Percentiles rank a stretch among this genome's conserved stretches.
phyloP scores from a whole-genome alignment of 169 alveolate species.

The Cryptosporidium sp. region DNA sequence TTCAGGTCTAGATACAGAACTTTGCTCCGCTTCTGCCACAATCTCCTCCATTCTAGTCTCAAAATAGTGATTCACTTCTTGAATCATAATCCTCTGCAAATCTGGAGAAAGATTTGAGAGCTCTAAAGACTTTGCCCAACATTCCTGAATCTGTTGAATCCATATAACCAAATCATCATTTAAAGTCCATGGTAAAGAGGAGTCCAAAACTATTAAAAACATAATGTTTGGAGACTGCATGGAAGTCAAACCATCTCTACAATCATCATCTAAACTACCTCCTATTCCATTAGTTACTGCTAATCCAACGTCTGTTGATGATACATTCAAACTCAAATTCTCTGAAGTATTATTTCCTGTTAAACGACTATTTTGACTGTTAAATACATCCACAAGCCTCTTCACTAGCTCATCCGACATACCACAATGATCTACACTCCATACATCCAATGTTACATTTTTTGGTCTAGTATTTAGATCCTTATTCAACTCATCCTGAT shows the following conservation, averaged over 20 bases:
- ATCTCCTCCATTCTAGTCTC: background rate
- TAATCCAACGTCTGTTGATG: background rate
- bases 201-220: constrained; percentile 62
- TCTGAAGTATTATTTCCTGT: background rate
- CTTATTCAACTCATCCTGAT: background rate
- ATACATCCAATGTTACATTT: constrained; percentile 31
- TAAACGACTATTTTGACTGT: constrained; percentile 6
- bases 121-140: constrained; percentile 54
- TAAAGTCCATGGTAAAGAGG: constrained; percentile 73
- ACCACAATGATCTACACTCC: constrained; percentile 72
- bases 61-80: constrained; percentile 21
- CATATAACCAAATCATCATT: constrained; percentile 60
- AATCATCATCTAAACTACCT: background rate
- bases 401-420: constrained; percentile 54
- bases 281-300: background rate
- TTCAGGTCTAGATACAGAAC: background rate
- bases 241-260: background rate
- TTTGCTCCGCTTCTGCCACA: too few species aligned
- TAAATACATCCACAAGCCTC: constrained; percentile 45
- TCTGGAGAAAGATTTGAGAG: constrained; percentile 31
- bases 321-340: constrained; percentile 11
- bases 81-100: constrained; percentile 52
- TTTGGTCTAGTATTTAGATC: background rate
- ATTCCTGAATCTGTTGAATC: constrained; percentile 57
- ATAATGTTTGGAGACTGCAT: constrained; percentile 31